Conservation (phyloP, 441 rosid genomes). For the Hura crepitans region DNA sequence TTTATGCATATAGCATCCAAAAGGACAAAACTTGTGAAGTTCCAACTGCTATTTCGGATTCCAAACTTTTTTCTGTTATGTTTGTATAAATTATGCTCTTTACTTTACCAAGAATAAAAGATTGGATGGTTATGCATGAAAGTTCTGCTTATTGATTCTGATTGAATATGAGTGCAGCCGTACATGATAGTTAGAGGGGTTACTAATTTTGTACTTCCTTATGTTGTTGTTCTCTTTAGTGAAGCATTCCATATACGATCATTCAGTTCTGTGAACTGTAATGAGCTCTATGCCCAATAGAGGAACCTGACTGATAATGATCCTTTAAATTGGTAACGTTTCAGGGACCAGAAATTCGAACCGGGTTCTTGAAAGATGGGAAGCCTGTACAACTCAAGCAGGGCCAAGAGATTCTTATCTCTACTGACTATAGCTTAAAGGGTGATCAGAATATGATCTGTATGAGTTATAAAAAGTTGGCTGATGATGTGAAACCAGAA, state of each 20-base stretch:
- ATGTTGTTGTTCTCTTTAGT: not conserved
- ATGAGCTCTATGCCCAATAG: not conserved
- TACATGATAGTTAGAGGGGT: not conserved
- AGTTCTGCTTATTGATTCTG: not conserved
- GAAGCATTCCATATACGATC: not conserved
- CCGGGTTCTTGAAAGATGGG: conserved; percentile 83
- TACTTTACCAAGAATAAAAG: not conserved
- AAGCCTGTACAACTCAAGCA: conserved; percentile 66
- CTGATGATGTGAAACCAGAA: conserved; percentile 75
- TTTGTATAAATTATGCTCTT: not conserved
- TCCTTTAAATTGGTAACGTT: conserved; percentile 6
- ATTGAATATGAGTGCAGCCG: conserved; percentile 4
- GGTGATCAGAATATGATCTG: conserved; percentile 72
- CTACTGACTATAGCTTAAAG: conserved; percentile 67
- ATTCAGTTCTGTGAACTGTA: not conserved
- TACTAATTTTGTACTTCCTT: not conserved
- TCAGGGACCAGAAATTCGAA: conserved; percentile 96
- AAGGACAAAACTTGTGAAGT: not conserved
- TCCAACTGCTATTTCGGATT: not conserved
- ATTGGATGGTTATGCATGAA: not conserved
- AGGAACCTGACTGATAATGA: conserved; percentile 1
- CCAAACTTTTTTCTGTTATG: not conserved
- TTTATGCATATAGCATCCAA: not conserved
- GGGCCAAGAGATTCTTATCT: conserved; percentile 70
- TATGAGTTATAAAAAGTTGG: conserved; percentile 88